Evolutionary conservation across 2,329 filamentous ascomycete species (phyloP).

Genomic region (Rutstroemia sp.): DNA sequence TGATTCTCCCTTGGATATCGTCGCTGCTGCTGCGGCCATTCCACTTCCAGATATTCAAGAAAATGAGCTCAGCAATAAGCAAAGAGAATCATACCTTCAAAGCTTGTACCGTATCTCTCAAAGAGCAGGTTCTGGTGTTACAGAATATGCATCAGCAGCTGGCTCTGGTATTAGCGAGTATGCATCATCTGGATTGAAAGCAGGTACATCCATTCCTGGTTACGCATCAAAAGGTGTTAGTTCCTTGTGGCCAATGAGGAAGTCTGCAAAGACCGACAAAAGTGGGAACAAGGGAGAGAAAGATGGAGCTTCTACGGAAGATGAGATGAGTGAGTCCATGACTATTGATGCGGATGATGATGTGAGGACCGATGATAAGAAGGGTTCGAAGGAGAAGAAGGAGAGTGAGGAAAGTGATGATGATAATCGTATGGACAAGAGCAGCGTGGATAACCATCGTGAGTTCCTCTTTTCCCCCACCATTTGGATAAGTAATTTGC

Average conservation of each 20-base stretch:
- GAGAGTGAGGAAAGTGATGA: background rate
- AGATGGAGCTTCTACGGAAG: background rate
- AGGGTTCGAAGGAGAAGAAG: background rate
- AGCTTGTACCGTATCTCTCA: constrained; percentile 5
- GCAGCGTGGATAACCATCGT: constrained; percentile 3
- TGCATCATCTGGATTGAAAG: constrained; percentile 2
- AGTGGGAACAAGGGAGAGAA: background rate
- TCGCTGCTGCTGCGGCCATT: constrained; percentile 2
- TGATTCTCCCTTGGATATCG: constrained; percentile 4
- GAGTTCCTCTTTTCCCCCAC: background rate
- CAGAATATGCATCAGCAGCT: constrained; percentile 2
- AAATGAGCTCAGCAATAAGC: constrained; percentile 3
- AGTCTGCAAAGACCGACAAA: background rate
- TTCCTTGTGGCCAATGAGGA: background rate
- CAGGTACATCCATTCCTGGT: background rate
- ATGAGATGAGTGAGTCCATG: background rate
- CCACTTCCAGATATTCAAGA: constrained; percentile 6
- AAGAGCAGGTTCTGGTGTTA: constrained; percentile 3
- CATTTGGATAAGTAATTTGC: background rate
- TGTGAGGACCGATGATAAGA: background rate
- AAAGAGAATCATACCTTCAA: constrained; percentile 8
- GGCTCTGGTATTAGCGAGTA: background rate
- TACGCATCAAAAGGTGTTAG: constrained; percentile 6
- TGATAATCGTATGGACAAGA: background rate
- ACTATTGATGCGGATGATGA: constrained; percentile 8